Percentiles rank a stretch among this genome's conserved stretches.
These are phyloP conservation scores for Crepidotus variabilis DNA, from an alignment of 768 basidiomycete species.

Conservation along the genomic window DNA sequence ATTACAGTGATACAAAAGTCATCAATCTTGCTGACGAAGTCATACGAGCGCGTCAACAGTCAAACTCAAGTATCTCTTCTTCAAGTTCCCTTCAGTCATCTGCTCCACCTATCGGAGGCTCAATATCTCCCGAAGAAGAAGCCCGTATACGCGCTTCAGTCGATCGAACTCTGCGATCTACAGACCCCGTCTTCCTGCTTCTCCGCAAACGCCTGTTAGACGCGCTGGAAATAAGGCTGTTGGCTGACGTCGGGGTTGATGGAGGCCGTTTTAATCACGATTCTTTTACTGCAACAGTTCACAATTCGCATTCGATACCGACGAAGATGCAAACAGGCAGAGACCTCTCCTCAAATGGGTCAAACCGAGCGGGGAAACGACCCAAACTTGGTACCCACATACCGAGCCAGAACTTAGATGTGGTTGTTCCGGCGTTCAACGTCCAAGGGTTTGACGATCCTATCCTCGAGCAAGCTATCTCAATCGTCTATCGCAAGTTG, in stretches of 20 bases:
- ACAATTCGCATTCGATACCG: slow-evolving; percentile 18
- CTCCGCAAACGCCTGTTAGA: slow-evolving; percentile 55
- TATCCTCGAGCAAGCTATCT: slow-evolving; percentile 41
- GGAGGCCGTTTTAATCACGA: not conserved
- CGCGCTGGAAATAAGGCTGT: slow-evolving; percentile 28
- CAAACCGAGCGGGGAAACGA: not conserved
- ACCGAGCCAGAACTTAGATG: not conserved
- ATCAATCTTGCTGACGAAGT: slow-evolving; percentile 75
- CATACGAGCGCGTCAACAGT: slow-evolving; percentile 43
- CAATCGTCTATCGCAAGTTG: slow-evolving; percentile 38
- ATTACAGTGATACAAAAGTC: slow-evolving; percentile 44
- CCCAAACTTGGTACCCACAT: not conserved
- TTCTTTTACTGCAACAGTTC: not conserved
- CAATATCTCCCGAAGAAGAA: slow-evolving; percentile 38
- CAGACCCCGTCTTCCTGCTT: slow-evolving; percentile 65
- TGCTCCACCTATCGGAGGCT: slow-evolving; percentile 12
- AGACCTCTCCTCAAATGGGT: slow-evolving; percentile 16
- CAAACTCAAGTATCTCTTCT: too few relatives aligned
- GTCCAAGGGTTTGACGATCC: slow-evolving; percentile 71
- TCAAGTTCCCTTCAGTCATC: not conserved
- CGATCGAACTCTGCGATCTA: slow-evolving; percentile 53
- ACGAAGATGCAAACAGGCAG: slow-evolving; percentile 33
- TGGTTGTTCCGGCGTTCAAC: slow-evolving; percentile 3
- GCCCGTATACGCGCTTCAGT: slow-evolving; percentile 53
- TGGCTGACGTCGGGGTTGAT: slow-evolving; percentile 4